Evolutionary conservation across 306 rosid species (phyloP).

Genomic region (Ochetophila trinervis): DNA sequence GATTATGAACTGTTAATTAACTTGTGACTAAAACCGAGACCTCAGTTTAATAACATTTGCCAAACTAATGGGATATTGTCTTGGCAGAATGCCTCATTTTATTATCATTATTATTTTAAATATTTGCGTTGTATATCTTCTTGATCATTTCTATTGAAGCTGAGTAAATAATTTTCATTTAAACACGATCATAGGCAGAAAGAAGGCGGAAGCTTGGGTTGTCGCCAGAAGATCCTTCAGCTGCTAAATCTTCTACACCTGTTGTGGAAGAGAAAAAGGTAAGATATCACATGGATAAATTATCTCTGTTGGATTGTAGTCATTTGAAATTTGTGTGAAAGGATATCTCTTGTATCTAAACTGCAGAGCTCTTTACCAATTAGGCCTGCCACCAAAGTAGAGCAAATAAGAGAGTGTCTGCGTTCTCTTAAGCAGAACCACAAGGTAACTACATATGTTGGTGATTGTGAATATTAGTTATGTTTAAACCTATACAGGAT

Average conservation of each 20-base stretch:
- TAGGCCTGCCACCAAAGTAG: constrained; percentile 83
- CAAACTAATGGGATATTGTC: background rate
- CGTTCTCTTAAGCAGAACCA: constrained; percentile 88
- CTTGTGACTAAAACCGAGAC: background rate
- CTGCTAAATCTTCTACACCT: constrained; percentile 58
- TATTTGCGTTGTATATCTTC: background rate
- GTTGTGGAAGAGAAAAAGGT: constrained; percentile 94
- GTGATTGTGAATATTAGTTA: background rate
- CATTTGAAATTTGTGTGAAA: background rate
- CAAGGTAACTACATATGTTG: constrained; percentile 57
- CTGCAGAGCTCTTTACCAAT: constrained; percentile 66
- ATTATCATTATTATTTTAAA: background rate
- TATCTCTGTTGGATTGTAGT: background rate
- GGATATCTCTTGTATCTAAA: constrained; percentile 20
- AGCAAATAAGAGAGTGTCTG: constrained; percentile 92
- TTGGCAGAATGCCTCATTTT: background rate
- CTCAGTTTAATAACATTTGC: too few relatives aligned
- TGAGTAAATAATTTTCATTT: background rate
- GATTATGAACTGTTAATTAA: background rate
- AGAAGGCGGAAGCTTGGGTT: constrained; percentile 89
- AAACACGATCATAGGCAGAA: constrained; percentile 57
- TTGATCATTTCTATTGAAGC: background rate
- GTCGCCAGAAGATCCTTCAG: constrained; percentile 76
- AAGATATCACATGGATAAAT: constrained; percentile 16
- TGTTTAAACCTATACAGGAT: background rate